These are phyloP conservation scores for Saksenaea oblongispora DNA, from an alignment of 371 early-diverging fungal species.

Conservation along the genomic window DNA sequence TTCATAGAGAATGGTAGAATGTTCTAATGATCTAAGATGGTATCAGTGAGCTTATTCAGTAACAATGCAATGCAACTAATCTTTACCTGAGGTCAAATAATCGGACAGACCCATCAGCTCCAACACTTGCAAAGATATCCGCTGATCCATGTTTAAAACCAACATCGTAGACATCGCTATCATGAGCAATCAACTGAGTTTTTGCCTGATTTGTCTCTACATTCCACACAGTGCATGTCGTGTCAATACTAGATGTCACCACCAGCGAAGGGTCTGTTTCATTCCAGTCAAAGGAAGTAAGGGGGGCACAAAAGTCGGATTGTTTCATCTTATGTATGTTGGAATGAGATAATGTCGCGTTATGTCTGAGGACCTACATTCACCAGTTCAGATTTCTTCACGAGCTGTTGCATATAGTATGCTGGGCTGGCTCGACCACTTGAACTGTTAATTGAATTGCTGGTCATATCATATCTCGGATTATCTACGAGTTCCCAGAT, in stretches of 20 bases:
- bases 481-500: conserved; percentile 78
- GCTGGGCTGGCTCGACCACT: conserved; percentile 20
- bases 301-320: conserved; percentile 74
- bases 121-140: conserved; percentile 90
- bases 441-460: conserved; percentile 49
- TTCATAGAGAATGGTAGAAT: conserved; percentile 95
- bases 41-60: not conserved
- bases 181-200: conserved; percentile 96
- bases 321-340: conserved; percentile 36
- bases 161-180: conserved; percentile 93
- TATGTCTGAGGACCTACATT: conserved; percentile 39
- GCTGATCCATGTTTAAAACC: conserved; percentile 76
- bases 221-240: conserved; percentile 97
- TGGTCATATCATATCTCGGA: conserved; percentile 24
- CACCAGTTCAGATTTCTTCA: conserved; percentile 43
- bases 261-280: conserved; percentile 76
- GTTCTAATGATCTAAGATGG: conserved; percentile 67
- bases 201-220: conserved; percentile 87
- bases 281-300: conserved; percentile 96
- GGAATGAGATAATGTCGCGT: not conserved
- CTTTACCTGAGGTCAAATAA: conserved; percentile 87
- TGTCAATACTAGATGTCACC: conserved; percentile 90
- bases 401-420: conserved; percentile 39
- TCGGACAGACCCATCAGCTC: conserved; percentile 92
- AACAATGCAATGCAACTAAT: not conserved